phyloP scores from a whole-genome alignment of 768 basidiomycete genomes.

The Mycena galericulata region DNA sequence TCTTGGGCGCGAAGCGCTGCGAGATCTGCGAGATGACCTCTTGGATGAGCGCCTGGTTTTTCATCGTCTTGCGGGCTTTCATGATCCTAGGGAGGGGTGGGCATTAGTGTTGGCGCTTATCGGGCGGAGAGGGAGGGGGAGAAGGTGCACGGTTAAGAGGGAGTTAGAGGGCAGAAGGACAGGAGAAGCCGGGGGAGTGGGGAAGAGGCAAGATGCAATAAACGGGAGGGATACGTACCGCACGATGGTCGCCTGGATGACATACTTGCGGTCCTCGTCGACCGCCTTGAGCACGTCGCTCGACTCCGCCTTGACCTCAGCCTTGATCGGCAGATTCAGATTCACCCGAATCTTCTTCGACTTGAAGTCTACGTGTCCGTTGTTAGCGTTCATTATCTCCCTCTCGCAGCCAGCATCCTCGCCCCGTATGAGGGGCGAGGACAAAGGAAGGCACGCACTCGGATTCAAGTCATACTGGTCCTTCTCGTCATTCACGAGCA shows the following conservation, averaged over 20 bases:
- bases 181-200: too few species aligned
- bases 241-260: conserved; percentile 95
- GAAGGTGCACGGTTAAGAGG: too few species aligned
- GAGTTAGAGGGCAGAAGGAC: too few species aligned
- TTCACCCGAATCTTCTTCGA: conserved; percentile 95
- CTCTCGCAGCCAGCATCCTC: not conserved
- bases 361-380: conserved; percentile 59
- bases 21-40: conserved; percentile 93
- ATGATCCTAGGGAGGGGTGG: conserved; percentile 72
- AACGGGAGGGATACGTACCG: conserved; percentile 55
- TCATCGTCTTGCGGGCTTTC: conserved; percentile 96
- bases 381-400: not conserved
- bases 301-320: conserved; percentile 92
- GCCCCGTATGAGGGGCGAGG: not conserved
- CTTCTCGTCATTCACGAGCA: conserved; percentile 88
- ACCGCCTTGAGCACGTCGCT: conserved; percentile 93
- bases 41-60: conserved; percentile 90
- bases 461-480: conserved; percentile 96
- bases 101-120: not conserved
- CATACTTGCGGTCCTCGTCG: conserved; percentile 96
- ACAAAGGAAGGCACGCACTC: conserved; percentile 46
- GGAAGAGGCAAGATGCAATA: too few species aligned
- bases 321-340: conserved; percentile 91
- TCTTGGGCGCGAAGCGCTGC: conserved; percentile 92
- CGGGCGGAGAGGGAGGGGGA: not conserved